These are phyloP conservation scores for Capsicum rhomboideum DNA, from an alignment of 257 asterid species.

Conservation along the genomic window DNA sequence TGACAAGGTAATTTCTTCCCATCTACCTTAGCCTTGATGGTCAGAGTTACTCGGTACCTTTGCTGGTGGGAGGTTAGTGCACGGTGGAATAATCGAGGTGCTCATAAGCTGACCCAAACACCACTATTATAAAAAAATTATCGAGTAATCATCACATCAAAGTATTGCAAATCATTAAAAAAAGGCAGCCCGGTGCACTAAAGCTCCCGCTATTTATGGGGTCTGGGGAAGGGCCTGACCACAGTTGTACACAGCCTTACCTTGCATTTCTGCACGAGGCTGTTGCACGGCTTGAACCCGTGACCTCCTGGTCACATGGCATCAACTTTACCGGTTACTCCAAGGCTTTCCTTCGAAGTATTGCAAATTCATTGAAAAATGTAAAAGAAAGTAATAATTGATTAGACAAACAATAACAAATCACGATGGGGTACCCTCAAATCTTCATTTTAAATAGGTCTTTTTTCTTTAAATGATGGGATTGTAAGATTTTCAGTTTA, in stretches of 20 bases:
- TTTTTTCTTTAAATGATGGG: background rate
- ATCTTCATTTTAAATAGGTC: background rate
- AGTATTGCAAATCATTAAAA: background rate
- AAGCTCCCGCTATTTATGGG: too few species aligned
- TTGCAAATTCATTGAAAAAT: background rate
- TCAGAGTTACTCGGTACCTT: background rate
- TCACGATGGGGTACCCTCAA: background rate
- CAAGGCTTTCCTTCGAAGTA: too few species aligned
- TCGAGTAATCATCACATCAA: background rate
- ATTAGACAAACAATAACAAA: background rate
- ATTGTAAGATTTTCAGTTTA: constrained; percentile 7
- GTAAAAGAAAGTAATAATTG: background rate
- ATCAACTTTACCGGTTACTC: too few species aligned
- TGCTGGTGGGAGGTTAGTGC: background rate
- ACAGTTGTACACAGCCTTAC: too few species aligned
- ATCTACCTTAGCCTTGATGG: background rate
- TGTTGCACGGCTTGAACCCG: too few species aligned
- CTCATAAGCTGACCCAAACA: background rate
- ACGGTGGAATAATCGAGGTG: background rate
- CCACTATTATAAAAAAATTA: background rate
- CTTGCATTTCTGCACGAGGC: too few species aligned
- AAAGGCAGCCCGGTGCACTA: too few species aligned
- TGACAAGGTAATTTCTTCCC: background rate
- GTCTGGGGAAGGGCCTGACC: too few species aligned
- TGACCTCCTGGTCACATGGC: too few species aligned